phyloP scores from a whole-genome alignment of 78 protist species.

The Ministeria vibrans region DNA sequence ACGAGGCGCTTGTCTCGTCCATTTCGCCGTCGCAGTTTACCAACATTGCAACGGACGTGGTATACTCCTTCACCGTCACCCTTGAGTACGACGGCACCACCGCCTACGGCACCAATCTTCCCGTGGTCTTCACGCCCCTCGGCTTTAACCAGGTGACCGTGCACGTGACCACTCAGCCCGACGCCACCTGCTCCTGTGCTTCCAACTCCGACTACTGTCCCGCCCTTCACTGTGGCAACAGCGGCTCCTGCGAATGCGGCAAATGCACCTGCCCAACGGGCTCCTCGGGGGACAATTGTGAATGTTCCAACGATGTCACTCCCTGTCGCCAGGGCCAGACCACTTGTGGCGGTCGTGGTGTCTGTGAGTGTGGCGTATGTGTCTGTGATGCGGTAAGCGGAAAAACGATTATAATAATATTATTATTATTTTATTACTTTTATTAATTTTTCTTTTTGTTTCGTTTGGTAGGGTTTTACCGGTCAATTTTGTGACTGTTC shows the following conservation, averaged over 20 bases:
- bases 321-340: background rate
- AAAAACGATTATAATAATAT: too few species aligned
- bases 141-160: too few species aligned
- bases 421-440: background rate
- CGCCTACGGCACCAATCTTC: background rate
- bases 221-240: too few species aligned
- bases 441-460: background rate
- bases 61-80: background rate
- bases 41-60: background rate
- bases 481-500: background rate
- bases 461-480: background rate
- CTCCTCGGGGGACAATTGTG: background rate
- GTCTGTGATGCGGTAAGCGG: too few species aligned
- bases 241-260: background rate
- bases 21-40: background rate
- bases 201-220: too few species aligned
- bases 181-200: too few species aligned
- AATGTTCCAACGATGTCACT: background rate
- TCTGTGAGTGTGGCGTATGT: background rate
- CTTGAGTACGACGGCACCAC: background rate
- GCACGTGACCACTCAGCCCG: too few species aligned
- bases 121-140: background rate
- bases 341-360: background rate
- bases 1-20: background rate
- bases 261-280: background rate